These are phyloP conservation scores for Cyclostephanos tholiformis DNA, from an alignment of 108 stramenopile species.

Conservation along the genomic window DNA sequence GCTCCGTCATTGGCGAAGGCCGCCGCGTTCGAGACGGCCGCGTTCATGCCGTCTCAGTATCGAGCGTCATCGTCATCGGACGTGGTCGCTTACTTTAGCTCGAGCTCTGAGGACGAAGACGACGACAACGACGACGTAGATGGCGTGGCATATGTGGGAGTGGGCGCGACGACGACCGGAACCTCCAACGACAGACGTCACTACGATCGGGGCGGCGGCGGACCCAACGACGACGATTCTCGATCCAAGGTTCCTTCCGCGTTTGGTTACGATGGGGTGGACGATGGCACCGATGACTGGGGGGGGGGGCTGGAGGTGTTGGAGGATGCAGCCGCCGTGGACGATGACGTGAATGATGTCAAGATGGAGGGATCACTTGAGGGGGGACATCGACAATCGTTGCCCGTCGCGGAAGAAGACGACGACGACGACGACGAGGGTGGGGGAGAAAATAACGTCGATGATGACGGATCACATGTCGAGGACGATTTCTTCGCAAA, in stretches of 20 bases:
- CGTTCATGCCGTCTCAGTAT: too few species aligned
- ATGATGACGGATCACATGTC: slow-evolving; percentile 9
- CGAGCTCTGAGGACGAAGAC: slow-evolving; percentile 10
- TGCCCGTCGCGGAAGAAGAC: not conserved
- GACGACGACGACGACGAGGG: not conserved
- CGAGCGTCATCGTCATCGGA: too few species aligned
- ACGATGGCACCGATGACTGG: not conserved
- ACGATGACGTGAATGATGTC: too few species aligned
- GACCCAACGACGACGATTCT: not conserved
- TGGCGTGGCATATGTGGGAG: slow-evolving; percentile 20
- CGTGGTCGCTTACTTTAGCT: too few species aligned
- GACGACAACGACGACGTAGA: not conserved
- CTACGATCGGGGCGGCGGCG: too few species aligned
- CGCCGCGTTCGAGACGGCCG: too few species aligned
- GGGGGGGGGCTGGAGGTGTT: not conserved
- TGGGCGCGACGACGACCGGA: not conserved
- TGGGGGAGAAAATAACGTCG: not conserved
- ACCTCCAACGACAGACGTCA: too few species aligned
- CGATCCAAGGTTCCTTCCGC: not conserved
- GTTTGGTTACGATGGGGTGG: not conserved
- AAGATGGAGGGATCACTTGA: too few species aligned
- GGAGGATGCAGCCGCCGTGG: too few species aligned
- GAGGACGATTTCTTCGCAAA: slow-evolving; percentile 34
- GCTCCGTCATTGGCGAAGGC: too few species aligned
- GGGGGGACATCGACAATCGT: not conserved